Conservation (phyloP, 495 filamentous ascomycete species). For the Recurvomyces mirabilis region DNA sequence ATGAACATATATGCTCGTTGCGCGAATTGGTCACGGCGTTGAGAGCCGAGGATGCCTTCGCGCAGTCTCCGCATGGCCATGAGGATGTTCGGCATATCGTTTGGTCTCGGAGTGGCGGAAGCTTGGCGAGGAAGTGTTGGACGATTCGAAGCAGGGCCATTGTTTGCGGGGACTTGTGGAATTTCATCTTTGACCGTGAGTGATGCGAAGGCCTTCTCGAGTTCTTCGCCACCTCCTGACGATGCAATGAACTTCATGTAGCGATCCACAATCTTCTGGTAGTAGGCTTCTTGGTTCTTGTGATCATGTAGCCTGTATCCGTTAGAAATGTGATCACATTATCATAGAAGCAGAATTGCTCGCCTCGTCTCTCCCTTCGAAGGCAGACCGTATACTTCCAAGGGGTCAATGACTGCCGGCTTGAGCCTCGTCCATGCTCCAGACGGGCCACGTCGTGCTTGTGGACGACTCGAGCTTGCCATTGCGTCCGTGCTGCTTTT, state of each 20-base stretch:
- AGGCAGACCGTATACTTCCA: slow-evolving; percentile 68
- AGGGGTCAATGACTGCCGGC: slow-evolving; percentile 54
- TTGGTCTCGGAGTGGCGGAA: slow-evolving; percentile 7
- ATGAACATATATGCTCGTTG: slow-evolving; percentile 50
- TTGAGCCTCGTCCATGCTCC: slow-evolving; percentile 59
- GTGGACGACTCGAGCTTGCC: slow-evolving; percentile 23
- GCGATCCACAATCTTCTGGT: slow-evolving; percentile 68
- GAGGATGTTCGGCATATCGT: slow-evolving; percentile 48
- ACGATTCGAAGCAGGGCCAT: slow-evolving; percentile 28
- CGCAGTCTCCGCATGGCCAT: slow-evolving; percentile 82
- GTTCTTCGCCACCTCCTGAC: slow-evolving; percentile 50
- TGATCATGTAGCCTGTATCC: slow-evolving; percentile 55
- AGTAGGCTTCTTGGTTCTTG: slow-evolving; percentile 72
- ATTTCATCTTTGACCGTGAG: slow-evolving; percentile 45
- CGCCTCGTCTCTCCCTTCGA: slow-evolving; percentile 68
- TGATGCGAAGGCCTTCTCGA: slow-evolving; percentile 61
- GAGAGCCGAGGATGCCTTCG: slow-evolving; percentile 69
- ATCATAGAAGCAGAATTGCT: neutral
- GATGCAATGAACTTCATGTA: slow-evolving; percentile 79
- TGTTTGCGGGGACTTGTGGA: slow-evolving; percentile 33
- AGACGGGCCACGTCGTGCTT: slow-evolving; percentile 37
- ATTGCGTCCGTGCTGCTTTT: no score
- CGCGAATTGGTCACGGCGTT: slow-evolving; percentile 48
- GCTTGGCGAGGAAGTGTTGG: slow-evolving; percentile 9
- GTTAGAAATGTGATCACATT: neutral